These are phyloP conservation scores for Thalia dealbata DNA, from an alignment of 176 grass and related monocot species.

Conservation along the genomic window DNA sequence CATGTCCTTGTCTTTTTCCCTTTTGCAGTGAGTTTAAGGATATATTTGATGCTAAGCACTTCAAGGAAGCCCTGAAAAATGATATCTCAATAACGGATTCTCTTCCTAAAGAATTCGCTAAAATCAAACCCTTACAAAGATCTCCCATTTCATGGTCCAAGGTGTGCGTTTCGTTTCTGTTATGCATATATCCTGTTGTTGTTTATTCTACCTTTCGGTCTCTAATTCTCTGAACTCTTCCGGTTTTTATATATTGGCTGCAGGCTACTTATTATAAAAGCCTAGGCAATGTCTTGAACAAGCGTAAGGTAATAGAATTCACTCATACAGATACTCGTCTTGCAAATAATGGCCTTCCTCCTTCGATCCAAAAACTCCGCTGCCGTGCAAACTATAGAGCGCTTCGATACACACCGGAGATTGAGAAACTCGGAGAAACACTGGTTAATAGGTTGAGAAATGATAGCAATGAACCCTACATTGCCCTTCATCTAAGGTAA, in stretches of 20 bases:
- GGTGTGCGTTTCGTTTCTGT: too few species aligned
- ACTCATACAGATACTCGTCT: slow-evolving; percentile 59
- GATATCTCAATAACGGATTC: neutral
- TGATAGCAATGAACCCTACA: slow-evolving; percentile 26
- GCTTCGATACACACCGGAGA: slow-evolving; percentile 40
- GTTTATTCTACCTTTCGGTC: neutral
- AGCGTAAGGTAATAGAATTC: slow-evolving; percentile 48
- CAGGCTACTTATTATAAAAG: slow-evolving; percentile 60
- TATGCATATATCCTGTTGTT: neutral
- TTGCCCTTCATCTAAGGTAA: slow-evolving; percentile 74
- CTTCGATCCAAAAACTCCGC: slow-evolving; percentile 47
- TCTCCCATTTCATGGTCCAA: slow-evolving; percentile 19
- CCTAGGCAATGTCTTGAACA: slow-evolving; percentile 26
- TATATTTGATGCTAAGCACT: slow-evolving; percentile 18
- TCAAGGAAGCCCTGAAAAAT: slow-evolving; percentile 1
- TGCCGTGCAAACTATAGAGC: slow-evolving; percentile 66
- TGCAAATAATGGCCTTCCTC: slow-evolving; percentile 51
- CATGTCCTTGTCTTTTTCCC: too few species aligned
- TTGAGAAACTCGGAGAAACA: slow-evolving; percentile 34
- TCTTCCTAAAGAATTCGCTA: neutral
- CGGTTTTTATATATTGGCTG: neutral
- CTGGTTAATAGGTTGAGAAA: slow-evolving; percentile 43
- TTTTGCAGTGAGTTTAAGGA: slow-evolving; percentile 19
- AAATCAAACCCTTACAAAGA: neutral
- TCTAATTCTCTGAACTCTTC: neutral